Evolutionary conservation across 805 yeast genomes (phyloP).

Genomic region (Kluyveromyces starmeri): DNA sequence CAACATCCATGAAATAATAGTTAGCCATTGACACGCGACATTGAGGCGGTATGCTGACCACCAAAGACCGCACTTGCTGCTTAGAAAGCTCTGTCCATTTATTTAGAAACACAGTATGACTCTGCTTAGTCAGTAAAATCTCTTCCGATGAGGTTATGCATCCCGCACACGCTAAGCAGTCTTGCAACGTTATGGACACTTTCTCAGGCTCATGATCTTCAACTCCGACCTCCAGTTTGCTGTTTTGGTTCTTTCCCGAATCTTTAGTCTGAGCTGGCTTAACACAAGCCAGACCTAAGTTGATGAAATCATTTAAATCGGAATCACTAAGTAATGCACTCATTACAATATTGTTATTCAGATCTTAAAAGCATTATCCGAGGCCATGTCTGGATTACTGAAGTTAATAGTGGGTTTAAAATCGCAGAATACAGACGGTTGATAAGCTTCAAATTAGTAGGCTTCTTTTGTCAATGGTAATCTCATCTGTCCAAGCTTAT

Average conservation of each 20-base stretch:
- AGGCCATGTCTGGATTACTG: too few species aligned
- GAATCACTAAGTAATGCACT: slow-evolving; percentile 82
- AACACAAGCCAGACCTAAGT: slow-evolving; percentile 91
- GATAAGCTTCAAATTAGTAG: too few species aligned
- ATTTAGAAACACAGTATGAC: slow-evolving; percentile 67
- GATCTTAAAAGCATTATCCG: too few species aligned
- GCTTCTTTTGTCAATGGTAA: too few species aligned
- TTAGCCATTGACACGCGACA: slow-evolving; percentile 72
- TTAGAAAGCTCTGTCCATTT: slow-evolving; percentile 35
- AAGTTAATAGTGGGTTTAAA: too few species aligned
- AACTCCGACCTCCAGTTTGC: slow-evolving; percentile 57
- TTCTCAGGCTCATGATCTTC: slow-evolving; percentile 52
- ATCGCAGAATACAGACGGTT: too few species aligned
- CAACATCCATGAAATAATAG: slow-evolving; percentile 46
- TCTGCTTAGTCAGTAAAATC: slow-evolving; percentile 81
- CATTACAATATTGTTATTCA: too few species aligned
- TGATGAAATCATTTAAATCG: slow-evolving; percentile 87
- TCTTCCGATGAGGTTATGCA: slow-evolving; percentile 98
- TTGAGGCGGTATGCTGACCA: slow-evolving; percentile 79
- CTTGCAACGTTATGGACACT: slow-evolving; percentile 84
- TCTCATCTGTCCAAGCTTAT: too few species aligned
- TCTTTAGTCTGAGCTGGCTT: slow-evolving; percentile 55
- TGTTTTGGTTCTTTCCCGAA: slow-evolving; percentile 6
- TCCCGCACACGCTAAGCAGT: slow-evolving; percentile 94
- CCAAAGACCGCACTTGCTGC: slow-evolving; percentile 34